phyloP scores from a whole-genome alignment of 1,284 basidiomycete species.

The Marasmius fiardii region DNA sequence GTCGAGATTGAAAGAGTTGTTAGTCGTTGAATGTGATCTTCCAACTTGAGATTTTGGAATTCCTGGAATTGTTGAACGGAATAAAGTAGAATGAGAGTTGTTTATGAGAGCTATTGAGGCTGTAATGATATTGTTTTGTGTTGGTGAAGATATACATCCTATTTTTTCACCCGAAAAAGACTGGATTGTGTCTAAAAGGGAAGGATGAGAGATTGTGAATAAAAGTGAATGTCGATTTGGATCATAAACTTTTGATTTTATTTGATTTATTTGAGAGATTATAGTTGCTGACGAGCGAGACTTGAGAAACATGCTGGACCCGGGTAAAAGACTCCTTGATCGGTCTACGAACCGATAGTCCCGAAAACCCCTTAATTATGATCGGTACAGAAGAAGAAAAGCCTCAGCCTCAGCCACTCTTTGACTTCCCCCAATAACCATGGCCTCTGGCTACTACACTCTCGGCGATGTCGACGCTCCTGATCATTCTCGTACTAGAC shows the following conservation, averaged over 20 bases:
- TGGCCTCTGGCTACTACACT: too few relatives aligned
- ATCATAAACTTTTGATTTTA: slow-evolving; percentile 24
- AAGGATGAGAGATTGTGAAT: slow-evolving; percentile 49
- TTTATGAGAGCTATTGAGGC: slow-evolving; percentile 55
- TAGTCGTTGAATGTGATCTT: slow-evolving; percentile 62
- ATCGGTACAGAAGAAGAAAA: too few relatives aligned
- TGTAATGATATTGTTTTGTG: slow-evolving; percentile 30
- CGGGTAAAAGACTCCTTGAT: not conserved
- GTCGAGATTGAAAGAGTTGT: slow-evolving; percentile 35
- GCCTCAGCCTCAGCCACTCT: too few relatives aligned
- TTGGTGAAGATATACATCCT: slow-evolving; percentile 57
- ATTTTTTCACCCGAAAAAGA: slow-evolving; percentile 38
- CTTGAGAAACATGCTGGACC: slow-evolving; percentile 22
- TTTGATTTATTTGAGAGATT: slow-evolving; percentile 29
- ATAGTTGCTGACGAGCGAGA: slow-evolving; percentile 35
- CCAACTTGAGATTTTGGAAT: slow-evolving; percentile 58
- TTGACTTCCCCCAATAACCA: too few relatives aligned
- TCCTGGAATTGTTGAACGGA: slow-evolving; percentile 61
- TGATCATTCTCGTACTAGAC: too few relatives aligned
- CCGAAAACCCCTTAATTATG: too few relatives aligned
- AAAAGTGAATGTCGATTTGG: slow-evolving; percentile 35
- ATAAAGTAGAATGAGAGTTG: slow-evolving; percentile 34
- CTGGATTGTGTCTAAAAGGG: slow-evolving; percentile 41
- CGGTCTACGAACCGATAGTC: too few relatives aligned
- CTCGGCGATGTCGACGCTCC: too few relatives aligned